Percentiles rank a stretch among this genome's conserved stretches.
Evolutionary conservation across 306 rosid genomes (phyloP).

Genomic region (cucumber (Cucumis sativus)): Cucumber_9930_V3 NC_026655.2:3147501-3148000

Average conservation of each 20-base stretch:
- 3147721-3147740: not conserved
- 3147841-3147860: not conserved
- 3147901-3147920: constrained; percentile 11
- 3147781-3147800: not conserved
- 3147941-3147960: constrained; percentile 58
- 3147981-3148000: constrained; percentile 33
- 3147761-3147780: not conserved
- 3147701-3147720: not conserved
- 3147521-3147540: too few relatives aligned
- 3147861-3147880: not conserved
- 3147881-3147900: not conserved
- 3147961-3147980: constrained; percentile 75
- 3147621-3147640: not conserved
- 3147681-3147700: not conserved
- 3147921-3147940: constrained; percentile 20
- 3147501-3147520: not conserved
- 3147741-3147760: not conserved
- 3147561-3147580: too few relatives aligned
- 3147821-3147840: not conserved
- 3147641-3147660: not conserved
- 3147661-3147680: not conserved
- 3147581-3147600: too few relatives aligned
- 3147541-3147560: not conserved
- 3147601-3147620: not conserved
- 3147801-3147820: not conserved